These are phyloP conservation scores for Phytophthora pistaciae DNA, from an alignment of 352 stramenopile species.

Conservation along the genomic window DNA sequence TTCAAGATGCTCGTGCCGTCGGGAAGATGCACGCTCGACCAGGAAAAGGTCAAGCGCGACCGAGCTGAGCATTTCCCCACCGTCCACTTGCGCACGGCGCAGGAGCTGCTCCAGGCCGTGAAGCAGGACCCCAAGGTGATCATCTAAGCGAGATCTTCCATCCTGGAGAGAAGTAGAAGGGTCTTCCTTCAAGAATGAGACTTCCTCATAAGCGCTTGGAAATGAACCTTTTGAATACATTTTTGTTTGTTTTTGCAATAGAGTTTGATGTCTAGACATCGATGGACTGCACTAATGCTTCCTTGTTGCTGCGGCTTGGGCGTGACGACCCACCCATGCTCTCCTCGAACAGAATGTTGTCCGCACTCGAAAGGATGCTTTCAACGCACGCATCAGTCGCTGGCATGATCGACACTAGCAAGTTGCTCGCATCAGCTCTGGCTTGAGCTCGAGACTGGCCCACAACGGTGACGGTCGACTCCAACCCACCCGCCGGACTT, in stretches of 20 bases:
- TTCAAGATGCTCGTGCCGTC: conserved; percentile 20
- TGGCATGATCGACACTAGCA: conserved; percentile 12
- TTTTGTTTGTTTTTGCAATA: neutral
- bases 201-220: neutral
- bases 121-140: conserved; percentile 28
- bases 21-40: conserved; percentile 29
- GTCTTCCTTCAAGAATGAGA: too few relatives aligned
- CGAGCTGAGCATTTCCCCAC: conserved; percentile 34
- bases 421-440: neutral
- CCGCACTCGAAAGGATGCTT: conserved; percentile 20
- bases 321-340: neutral
- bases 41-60: conserved; percentile 38
- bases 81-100: conserved; percentile 37
- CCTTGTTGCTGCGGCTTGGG: neutral
- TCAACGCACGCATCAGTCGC: conserved; percentile 18
- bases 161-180: neutral
- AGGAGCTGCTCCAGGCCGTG: conserved; percentile 31
- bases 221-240: neutral
- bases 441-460: conserved; percentile 16
- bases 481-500: conserved; percentile 5
- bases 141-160: conserved; percentile 10
- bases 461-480: conserved; percentile 20
- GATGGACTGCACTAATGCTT: neutral
- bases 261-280: neutral
- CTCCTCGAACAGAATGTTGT: conserved; percentile 21